Evolutionary conservation across 2,329 filamentous ascomycete species (phyloP), one percentile per base, ranked within the genome.

Genomic region (Exophiala aquamarina): DNA sequence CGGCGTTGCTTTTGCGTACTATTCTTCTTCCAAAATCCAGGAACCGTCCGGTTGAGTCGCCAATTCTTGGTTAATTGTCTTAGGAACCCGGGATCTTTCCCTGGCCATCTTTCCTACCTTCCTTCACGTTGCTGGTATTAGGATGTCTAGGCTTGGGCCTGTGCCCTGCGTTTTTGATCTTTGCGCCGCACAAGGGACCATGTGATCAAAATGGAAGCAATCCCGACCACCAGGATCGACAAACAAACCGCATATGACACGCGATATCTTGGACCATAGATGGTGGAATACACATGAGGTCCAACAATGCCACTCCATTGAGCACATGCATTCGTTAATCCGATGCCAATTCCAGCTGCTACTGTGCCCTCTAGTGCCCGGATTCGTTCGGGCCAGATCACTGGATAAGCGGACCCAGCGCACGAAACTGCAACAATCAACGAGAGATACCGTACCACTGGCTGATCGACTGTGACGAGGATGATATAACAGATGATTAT

Each of bases 331-430:
- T 72, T 72, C 1, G 69, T 72, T 17, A 65, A 60, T 1, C 70
- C 70, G 38, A 71, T 72, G 0, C 67, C 69, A 6, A 72, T 53
- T 2, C 69, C 69, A 1, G 69, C 62, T 1, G 67, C 66, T 3
- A 68, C 63, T 1, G 70, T 71, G 11, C 69, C 68, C 19, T 71
- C 62, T 8, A 70, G 59, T 0, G 62, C 69, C 17, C 69, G 63
- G 42, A 72, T 72, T 1, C 69, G 64, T 51, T 72, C 70, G 6
- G 68, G 69, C 69, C 69, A 72, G 52, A 72, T 72, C 32, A 71
- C 66, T 0, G 69, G 69, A 47, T 70, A 72, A 4, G 67, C 67
- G 4, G 66, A 71, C 3, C 68, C 67, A 1, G 68, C 64, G 41
- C 66, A 70, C 58, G 49, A 52, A 8, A 49, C 45, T 20, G 51